Evolutionary conservation across 371 early-diverging fungal species (phyloP).

Genomic region (Ordospora pajunii): DNA sequence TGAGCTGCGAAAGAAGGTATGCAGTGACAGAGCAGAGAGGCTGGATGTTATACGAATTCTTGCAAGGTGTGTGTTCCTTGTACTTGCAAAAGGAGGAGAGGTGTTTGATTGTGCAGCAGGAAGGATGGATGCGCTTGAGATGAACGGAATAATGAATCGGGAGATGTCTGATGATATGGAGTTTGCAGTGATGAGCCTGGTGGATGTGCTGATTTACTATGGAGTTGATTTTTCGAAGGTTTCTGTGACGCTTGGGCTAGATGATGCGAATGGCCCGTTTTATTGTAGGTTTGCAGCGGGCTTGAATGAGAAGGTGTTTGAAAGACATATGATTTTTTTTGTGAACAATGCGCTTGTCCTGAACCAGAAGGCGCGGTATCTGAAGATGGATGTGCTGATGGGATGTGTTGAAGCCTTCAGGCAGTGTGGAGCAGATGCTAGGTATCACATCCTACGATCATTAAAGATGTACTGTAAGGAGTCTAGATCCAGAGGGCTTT

Average conservation of each 20-base stretch:
- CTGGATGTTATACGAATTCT: not conserved
- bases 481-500: not conserved
- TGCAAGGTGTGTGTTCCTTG: not conserved
- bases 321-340: constrained; percentile 7
- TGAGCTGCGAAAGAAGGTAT: not conserved
- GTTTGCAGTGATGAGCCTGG: not conserved
- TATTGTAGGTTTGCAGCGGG: not conserved
- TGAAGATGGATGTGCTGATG: not conserved
- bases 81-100: not conserved
- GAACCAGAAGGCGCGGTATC: not conserved
- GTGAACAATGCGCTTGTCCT: not conserved
- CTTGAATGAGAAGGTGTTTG: not conserved
- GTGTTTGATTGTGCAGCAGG: not conserved
- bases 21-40: not conserved
- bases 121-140: not conserved
- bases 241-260: not conserved
- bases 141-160: not conserved
- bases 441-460: not conserved
- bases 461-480: not conserved
- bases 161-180: not conserved
- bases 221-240: not conserved
- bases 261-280: not conserved
- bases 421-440: not conserved
- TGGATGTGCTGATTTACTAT: not conserved
- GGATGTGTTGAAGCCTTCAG: not conserved